These are phyloP conservation scores for Corynascus novoguineensis DNA, from an alignment of 495 filamentous ascomycete genomes.

Conservation along the genomic window DNA sequence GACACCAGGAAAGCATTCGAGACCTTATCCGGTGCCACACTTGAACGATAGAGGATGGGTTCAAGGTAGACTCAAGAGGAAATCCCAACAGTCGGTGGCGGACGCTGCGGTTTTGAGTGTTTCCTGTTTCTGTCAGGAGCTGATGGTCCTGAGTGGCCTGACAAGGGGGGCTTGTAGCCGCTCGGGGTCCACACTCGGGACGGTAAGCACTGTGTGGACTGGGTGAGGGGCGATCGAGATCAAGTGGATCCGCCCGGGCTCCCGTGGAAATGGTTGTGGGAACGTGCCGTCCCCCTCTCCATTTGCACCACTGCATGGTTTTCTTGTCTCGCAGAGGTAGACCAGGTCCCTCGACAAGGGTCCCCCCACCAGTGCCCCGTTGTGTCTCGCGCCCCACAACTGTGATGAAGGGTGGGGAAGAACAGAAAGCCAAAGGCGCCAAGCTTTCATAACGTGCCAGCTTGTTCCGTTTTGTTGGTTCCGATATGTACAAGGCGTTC, in stretches of 20 bases:
- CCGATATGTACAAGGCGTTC: not conserved
- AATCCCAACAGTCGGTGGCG: conserved; percentile 9
- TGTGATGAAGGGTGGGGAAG: not conserved
- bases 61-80: not conserved
- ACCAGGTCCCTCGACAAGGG: conserved; percentile 11
- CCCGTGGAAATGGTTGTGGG: conserved; percentile 25
- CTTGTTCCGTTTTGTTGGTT: not conserved
- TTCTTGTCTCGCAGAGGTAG: conserved; percentile 5
- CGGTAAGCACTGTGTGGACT: conserved; percentile 15
- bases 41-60: not conserved
- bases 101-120: conserved; percentile 21
- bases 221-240: conserved; percentile 22
- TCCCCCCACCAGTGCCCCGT: not conserved
- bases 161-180: conserved; percentile 8
- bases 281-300: conserved; percentile 16
- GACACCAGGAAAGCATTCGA: conserved; percentile 7
- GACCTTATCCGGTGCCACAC: not conserved
- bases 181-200: conserved; percentile 15
- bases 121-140: conserved; percentile 20
- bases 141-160: conserved; percentile 2
- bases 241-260: conserved; percentile 12
- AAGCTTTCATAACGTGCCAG: not conserved
- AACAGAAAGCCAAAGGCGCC: not conserved
- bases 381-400: not conserved
- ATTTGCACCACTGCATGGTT: not conserved